Conservation (phyloP, 169 alveolate species). For the Plasmodium malariae region DNA sequence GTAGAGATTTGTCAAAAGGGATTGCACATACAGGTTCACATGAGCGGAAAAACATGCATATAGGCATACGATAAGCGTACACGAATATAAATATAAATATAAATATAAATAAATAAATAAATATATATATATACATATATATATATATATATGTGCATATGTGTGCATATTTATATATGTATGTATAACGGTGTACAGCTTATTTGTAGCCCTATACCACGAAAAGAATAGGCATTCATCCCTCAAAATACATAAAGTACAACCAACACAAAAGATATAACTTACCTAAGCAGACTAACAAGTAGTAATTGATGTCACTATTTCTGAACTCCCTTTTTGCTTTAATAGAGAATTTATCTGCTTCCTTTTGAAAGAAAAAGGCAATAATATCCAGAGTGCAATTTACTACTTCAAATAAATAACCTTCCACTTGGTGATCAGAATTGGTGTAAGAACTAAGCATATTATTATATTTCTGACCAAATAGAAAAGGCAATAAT, state of each 20-base stretch:
- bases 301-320: constrained; percentile 48
- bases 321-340: constrained; percentile 55
- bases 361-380: constrained; percentile 34
- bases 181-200: neutral
- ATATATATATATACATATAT: neutral
- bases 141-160: constrained; percentile 2
- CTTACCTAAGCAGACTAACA: constrained; percentile 69
- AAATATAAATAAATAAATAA: neutral
- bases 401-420: constrained; percentile 39
- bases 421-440: constrained; percentile 7
- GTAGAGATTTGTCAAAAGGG: too few species aligned
- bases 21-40: too few species aligned
- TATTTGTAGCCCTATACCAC: neutral
- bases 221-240: too few species aligned
- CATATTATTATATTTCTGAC: constrained; percentile 71
- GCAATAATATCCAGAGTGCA: constrained; percentile 29
- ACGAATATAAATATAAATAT: too few species aligned
- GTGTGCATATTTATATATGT: neutral
- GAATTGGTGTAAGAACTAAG: neutral
- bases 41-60: neutral
- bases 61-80: neutral
- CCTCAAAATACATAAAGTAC: too few species aligned
- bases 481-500: constrained; percentile 67
- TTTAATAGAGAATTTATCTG: constrained; percentile 35
- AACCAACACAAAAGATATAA: neutral